Conservation (phyloP, 2,329 filamentous ascomycete species). For the Dothiorella sarmentorum region DNA sequence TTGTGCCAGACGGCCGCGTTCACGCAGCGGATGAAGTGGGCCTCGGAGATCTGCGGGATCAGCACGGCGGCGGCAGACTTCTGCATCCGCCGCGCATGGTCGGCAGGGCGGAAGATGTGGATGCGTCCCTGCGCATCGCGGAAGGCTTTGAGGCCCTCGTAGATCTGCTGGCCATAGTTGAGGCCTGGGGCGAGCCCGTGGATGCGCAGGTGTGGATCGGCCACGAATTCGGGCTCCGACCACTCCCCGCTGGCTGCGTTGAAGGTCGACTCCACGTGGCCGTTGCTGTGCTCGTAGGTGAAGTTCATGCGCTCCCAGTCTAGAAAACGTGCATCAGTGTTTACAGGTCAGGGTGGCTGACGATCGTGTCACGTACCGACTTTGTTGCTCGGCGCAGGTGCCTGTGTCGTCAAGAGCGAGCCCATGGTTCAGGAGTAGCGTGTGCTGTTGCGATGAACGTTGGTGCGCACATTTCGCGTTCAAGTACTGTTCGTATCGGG, state of each 20-base stretch:
- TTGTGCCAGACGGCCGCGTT: constrained; percentile 28
- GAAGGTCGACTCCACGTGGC: constrained; percentile 24
- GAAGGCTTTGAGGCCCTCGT: constrained; percentile 25
- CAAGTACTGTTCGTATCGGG: no score
- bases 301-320: no score
- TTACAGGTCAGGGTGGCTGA: no score
- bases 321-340: no score
- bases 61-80: constrained; percentile 27
- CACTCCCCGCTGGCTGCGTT: constrained; percentile 20
- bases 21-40: constrained; percentile 28
- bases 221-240: constrained; percentile 22
- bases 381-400: no score
- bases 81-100: constrained; percentile 31
- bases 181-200: constrained; percentile 25
- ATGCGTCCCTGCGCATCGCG: constrained; percentile 26
- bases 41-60: constrained; percentile 30
- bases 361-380: no score
- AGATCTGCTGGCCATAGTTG: constrained; percentile 26
- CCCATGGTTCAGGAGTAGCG: no score
- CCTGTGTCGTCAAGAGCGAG: no score
- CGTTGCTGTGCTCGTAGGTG: no score
- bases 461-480: no score
- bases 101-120: constrained; percentile 31
- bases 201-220: constrained; percentile 21
- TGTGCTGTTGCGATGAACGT: no score